Evolutionary conservation across 805 yeast species (phyloP).

Genomic region (Metschnikowia baotianmanensis): DNA sequence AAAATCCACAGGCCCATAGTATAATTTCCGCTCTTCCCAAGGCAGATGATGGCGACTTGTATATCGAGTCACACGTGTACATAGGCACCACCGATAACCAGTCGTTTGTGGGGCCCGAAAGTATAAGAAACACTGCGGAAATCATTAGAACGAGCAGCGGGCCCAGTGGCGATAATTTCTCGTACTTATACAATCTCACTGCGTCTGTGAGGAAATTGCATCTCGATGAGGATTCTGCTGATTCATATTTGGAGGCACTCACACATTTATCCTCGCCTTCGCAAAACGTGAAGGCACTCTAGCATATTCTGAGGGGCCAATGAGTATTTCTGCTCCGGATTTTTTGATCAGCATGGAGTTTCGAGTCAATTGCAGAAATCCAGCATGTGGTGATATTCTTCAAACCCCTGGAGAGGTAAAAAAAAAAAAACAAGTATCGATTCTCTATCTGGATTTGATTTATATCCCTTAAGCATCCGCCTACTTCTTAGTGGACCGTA

Average conservation of each 20-base stretch:
- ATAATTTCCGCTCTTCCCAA: conserved; percentile 14
- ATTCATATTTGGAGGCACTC: neutral
- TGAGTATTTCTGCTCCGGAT: no score
- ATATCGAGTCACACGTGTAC: conserved; percentile 62
- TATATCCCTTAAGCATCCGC: no score
- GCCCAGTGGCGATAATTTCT: conserved; percentile 78
- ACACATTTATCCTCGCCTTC: neutral
- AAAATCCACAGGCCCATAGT: neutral
- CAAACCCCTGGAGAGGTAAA: no score
- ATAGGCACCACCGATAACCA: conserved; percentile 80
- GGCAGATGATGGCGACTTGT: conserved; percentile 34
- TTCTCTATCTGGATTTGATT: no score
- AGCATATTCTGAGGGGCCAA: no score
- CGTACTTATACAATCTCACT: conserved; percentile 59
- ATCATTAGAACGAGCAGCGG: conserved; percentile 60
- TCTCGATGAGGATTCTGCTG: conserved; percentile 4
- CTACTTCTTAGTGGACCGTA: no score
- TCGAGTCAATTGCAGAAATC: no score
- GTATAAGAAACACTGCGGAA: conserved; percentile 53
- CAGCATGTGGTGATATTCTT: no score
- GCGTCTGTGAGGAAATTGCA: conserved; percentile 39
- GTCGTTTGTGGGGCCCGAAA: conserved; percentile 85
- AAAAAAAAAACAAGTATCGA: no score
- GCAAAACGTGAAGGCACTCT: no score
- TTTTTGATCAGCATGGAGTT: no score